Evolutionary conservation across 2,329 filamentous ascomycete genomes (phyloP).

Genomic region (Botrytis galanthina): DNA sequence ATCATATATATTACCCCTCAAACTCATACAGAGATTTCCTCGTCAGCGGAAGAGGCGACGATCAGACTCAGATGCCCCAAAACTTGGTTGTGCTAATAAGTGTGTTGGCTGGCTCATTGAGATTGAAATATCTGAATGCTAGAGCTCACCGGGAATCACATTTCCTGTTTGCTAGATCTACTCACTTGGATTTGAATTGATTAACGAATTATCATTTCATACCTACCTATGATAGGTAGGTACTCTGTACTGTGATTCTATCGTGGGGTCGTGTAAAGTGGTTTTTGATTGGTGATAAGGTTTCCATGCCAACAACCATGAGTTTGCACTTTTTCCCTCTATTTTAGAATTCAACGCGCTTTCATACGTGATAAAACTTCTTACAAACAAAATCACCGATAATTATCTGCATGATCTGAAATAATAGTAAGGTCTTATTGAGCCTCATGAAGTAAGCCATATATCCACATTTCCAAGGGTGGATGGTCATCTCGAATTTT

Average conservation of each 20-base stretch:
- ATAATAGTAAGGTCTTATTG: background rate
- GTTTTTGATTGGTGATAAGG: conserved; percentile 18
- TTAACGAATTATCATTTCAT: background rate
- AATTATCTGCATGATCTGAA: background rate
- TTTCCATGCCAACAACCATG: conserved; percentile 19
- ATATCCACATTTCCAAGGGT: background rate
- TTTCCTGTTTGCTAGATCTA: background rate
- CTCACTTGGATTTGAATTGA: background rate
- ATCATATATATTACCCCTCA: background rate
- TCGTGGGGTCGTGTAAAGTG: conserved; percentile 17
- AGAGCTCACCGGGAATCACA: background rate
- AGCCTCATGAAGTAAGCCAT: conserved; percentile 20
- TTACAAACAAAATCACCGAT: background rate
- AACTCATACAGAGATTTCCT: background rate
- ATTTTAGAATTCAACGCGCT: background rate
- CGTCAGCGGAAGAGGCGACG: background rate
- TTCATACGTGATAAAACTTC: background rate
- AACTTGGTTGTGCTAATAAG: background rate
- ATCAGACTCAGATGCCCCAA: background rate
- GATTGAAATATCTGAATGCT: background rate
- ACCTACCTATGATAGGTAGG: too few species aligned
- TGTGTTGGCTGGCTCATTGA: background rate
- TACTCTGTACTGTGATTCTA: background rate
- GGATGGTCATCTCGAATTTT: background rate
- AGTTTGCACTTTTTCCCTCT: conserved; percentile 5